Base-by-base conservation (phyloP, 345 rosid species). In the Ceriops decandra region DNA sequence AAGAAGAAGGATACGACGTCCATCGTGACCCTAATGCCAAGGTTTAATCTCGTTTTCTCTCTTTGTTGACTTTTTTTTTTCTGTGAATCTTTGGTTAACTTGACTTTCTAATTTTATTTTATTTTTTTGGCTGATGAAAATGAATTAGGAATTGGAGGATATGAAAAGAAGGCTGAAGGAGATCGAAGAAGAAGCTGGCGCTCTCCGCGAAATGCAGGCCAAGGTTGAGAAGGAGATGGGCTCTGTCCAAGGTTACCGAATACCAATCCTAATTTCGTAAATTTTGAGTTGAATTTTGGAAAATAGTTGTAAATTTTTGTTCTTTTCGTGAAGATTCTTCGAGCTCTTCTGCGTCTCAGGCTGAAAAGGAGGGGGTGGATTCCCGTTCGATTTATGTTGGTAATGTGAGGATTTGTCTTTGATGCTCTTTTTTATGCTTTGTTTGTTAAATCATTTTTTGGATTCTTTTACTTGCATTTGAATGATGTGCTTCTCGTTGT, bases 141-240 rank as follows among this genome's bases (percentile, higher is more conserved):
- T 60, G 35, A 20, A 24, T 21, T 52, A 95, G 99, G 99, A 95
- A 15, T 83, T 95, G 84, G 99, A 95, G 85, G 97, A 95, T 47
- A 95, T 91, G 99, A 95, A 90, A 86, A 95, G 82, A 76, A 85
- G 99, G 62, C 82, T 95, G 68, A 91, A 87, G 79, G 97, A 95
- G 84, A 95, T 95, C 64, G 97, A 95, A 63, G 97, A 95, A 66
- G 99, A 95, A 83, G 96, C 99, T 42, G 88, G 95, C 7, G 97
- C 99, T 72, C 89, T 95, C 51, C 99, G 99, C 31, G 97, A 95
- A 78, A 88, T 95, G 97, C 99, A 95, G 83, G 95, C 99, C 64
- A 95, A 95, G 76, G 97, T 89, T 74, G 99, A 95, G 90, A 91
- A 95, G 73, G 99, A 95, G 85, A 91, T 95, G 99, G 97, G 93